These are phyloP conservation scores for Trichosporon ovoides DNA, from an alignment of 1,284 basidiomycete genomes.

Conservation along the genomic window DNA sequence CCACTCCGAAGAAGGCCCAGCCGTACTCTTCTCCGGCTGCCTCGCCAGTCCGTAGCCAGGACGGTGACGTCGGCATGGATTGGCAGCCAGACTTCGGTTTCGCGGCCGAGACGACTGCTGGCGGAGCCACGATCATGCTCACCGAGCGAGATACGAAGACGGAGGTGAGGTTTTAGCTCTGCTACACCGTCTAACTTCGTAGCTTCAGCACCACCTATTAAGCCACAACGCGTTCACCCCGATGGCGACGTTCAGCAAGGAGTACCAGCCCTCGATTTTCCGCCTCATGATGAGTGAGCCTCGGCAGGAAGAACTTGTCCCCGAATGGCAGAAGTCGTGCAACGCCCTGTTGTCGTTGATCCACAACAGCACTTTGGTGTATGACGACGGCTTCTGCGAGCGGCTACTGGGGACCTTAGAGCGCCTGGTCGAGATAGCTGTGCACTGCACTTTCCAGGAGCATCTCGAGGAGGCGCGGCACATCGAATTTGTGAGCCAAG, in stretches of 20 bases:
- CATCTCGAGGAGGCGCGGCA: constrained; percentile 3
- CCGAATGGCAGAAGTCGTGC: not conserved
- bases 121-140: not conserved
- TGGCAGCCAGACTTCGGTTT: constrained; percentile 16
- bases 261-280: constrained; percentile 28
- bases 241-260: constrained; percentile 12
- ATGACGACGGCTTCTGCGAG: not conserved
- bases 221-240: constrained; percentile 25
- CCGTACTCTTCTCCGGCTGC: not conserved
- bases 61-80: constrained; percentile 13
- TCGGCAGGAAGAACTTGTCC: not conserved
- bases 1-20: constrained; percentile 17
- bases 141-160: constrained; percentile 15
- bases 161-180: constrained; percentile 19
- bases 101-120: not conserved
- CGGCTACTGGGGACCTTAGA: not conserved
- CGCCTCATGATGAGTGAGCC: constrained; percentile 22
- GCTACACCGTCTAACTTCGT: not conserved
- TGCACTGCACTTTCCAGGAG: not conserved
- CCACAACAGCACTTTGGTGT: not conserved
- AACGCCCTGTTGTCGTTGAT: not conserved
- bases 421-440: not conserved
- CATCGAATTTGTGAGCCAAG: constrained; percentile 1
- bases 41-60: constrained; percentile 12
- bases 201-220: constrained; percentile 40